phyloP scores from a whole-genome alignment of 2,329 filamentous ascomycete genomes.

The Aspergillus phoenicis region DNA sequence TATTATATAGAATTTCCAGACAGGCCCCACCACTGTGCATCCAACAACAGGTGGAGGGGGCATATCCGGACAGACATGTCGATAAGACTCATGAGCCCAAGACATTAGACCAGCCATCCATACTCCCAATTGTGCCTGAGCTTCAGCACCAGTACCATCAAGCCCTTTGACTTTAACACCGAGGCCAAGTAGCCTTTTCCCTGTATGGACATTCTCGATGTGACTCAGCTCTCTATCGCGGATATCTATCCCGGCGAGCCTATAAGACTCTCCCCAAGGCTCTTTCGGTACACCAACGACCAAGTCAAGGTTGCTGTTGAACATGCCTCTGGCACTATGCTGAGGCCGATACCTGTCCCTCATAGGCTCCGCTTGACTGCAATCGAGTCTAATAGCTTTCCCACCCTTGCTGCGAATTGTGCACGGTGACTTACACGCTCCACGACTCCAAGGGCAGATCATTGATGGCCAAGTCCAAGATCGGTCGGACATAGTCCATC shows the following conservation, averaged over 20 bases:
- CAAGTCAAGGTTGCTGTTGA: conserved; percentile 7
- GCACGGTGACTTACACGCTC: conserved; percentile 11
- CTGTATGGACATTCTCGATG: conserved; percentile 11
- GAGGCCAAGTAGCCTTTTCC: conserved; percentile 8
- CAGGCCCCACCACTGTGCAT: conserved; percentile 7
- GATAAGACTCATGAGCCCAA: not conserved
- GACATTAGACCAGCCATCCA: conserved; percentile 13
- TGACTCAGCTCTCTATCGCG: not conserved
- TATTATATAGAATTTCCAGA: conserved; percentile 13
- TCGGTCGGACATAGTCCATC: conserved; percentile 7
- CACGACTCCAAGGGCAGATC: conserved; percentile 11
- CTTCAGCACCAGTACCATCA: conserved; percentile 9
- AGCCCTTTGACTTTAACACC: conserved; percentile 7
- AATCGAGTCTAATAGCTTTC: not conserved
- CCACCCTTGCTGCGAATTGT: too few relatives aligned
- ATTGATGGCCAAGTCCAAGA: conserved; percentile 8
- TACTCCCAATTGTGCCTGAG: conserved; percentile 9
- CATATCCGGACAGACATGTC: too few relatives aligned
- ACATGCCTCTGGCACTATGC: conserved; percentile 1
- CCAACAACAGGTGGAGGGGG: conserved; percentile 10
- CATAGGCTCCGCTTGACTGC: conserved; percentile 10
- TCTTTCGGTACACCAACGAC: conserved; percentile 9
- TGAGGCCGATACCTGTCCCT: conserved; percentile 8
- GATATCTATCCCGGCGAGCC: not conserved
- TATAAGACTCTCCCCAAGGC: conserved; percentile 1